Base-by-base conservation (phyloP, 2,329 filamentous ascomycete genomes). In the Paracamarosporium sp. region DNA sequence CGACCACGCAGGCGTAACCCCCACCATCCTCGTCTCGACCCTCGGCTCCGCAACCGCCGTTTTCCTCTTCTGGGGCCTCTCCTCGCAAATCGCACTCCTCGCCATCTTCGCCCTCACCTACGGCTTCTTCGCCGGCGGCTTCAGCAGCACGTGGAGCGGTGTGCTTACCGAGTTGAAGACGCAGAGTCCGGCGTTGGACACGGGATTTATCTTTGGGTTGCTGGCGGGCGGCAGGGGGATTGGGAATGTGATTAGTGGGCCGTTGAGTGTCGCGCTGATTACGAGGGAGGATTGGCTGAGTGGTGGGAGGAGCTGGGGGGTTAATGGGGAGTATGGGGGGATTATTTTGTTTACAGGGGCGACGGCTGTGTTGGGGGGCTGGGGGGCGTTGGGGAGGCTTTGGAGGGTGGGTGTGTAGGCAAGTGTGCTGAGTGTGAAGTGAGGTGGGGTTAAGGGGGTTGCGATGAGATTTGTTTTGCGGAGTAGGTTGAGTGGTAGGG, bases 191-290 rank as follows among this genome's bases (percentile, higher is more conserved):
- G 51, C 59, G 28, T 20, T 69, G 22, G 81, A 84, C 27, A 69
- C 77, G 5, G 78, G 78, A 0, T 75, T 83, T 41, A 72, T 84
- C 1, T 80, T 84, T 53, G 78, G 74, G 0, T 64, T 82, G 6
- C 70, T 84, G 50, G 75, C 76, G 17, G 76, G 76, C 8, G 82
- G 81, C 0, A 76, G 81, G 33, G 83, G 81, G 0, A 75, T 85
- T 35, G 82, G 82, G 2, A 81, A 79, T 65, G 76, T 84, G 5
- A 74, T 81, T 3, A 78, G 75, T 56, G 82, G 83, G 3, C 82
- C 83, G 0, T 60, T 84, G 53, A 83, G 81, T 57, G 81, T 81
- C 47, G 75, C 69, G 20, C 57, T 81, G 45, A 52, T 80, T 35
- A 63, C 43, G 20, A 22, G 55, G n/a, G 53, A 60, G 36, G 52